Evolutionary conservation across 2,329 filamentous ascomycete species (phyloP).

Genomic region (Tympanopsis confertula): DNA sequence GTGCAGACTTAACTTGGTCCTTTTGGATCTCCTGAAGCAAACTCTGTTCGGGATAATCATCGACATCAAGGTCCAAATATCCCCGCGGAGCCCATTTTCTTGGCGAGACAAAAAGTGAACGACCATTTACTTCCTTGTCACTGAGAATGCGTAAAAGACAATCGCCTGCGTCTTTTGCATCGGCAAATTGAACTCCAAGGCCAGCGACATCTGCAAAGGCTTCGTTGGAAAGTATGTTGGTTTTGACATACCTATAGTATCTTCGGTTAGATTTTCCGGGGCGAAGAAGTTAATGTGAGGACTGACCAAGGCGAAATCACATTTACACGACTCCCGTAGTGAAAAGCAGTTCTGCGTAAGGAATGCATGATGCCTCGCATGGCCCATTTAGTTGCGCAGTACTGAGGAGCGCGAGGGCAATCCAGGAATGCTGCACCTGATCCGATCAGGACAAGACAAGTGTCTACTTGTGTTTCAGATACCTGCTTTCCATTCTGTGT

Average conservation of each 20-base stretch:
- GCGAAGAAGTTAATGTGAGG: neutral
- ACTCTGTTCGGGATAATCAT: slow-evolving; percentile 16
- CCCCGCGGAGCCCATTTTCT: slow-evolving; percentile 16
- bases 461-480: slow-evolving; percentile 11
- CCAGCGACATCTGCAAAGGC: slow-evolving; percentile 11
- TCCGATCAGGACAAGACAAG: slow-evolving; percentile 18
- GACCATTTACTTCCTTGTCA: slow-evolving; percentile 13
- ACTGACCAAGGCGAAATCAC: slow-evolving; percentile 21
- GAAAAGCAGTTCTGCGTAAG: slow-evolving; percentile 15
- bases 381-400: slow-evolving; percentile 21
- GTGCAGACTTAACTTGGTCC: slow-evolving; percentile 13
- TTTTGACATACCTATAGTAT: slow-evolving; percentile 17
- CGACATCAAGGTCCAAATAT: slow-evolving; percentile 19
- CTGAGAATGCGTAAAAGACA: slow-evolving; percentile 13
- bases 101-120: slow-evolving; percentile 19
- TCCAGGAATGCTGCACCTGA: slow-evolving; percentile 20
- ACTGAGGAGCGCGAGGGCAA: slow-evolving; percentile 16
- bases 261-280: neutral
- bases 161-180: slow-evolving; percentile 10
- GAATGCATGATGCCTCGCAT: slow-evolving; percentile 23
- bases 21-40: slow-evolving; percentile 13
- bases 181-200: slow-evolving; percentile 14
- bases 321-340: slow-evolving; percentile 20
- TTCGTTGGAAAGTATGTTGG: slow-evolving; percentile 15
- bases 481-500: slow-evolving; percentile 12